Evolutionary conservation across 1,139 yeast species (phyloP).

Genomic region (Lodderomyces beijingensis): DNA sequence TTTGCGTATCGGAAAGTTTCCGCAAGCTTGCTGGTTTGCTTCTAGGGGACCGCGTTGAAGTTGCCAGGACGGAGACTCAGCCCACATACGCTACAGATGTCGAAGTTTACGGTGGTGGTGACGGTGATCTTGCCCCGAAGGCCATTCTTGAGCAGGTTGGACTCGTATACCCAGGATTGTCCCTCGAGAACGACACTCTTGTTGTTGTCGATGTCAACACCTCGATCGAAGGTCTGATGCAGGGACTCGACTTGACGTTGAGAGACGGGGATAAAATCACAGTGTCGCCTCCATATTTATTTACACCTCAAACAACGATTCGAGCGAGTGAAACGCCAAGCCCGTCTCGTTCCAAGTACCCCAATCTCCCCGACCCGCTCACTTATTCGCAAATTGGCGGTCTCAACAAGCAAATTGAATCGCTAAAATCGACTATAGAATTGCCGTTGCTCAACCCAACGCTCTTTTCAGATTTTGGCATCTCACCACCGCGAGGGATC

Average conservation of each 20-base stretch:
- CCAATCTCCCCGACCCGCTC: conserved; percentile 37
- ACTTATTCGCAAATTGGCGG: conserved; percentile 73
- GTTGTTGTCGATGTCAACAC: conserved; percentile 20
- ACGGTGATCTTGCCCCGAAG: conserved; percentile 8
- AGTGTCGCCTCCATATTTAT: conserved; percentile 46
- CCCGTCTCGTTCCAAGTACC: conserved; percentile 25
- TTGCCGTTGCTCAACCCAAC: conserved; percentile 78
- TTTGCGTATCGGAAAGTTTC: conserved; percentile 46
- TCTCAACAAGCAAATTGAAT: conserved; percentile 54
- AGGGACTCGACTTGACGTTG: conserved; percentile 21
- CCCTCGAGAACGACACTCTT: conserved; percentile 12
- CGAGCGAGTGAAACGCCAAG: conserved; percentile 16
- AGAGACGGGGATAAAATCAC: conserved; percentile 11
- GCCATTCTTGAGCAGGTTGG: conserved; percentile 45
- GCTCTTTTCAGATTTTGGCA: conserved; percentile 78
- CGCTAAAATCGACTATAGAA: conserved; percentile 65
- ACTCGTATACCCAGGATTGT: conserved; percentile 52
- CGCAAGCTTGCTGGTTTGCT: conserved; percentile 55
- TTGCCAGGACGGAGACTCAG: conserved; percentile 43
- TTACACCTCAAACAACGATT: conserved; percentile 32
- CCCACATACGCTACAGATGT: conserved; percentile 46
- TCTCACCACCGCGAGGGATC: conserved; percentile 86
- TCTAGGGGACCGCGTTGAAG: conserved; percentile 66
- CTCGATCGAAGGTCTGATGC: conserved; percentile 21
- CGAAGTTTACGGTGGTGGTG: conserved; percentile 6